These are phyloP conservation scores for Cladophialophora yegresii DNA, from an alignment of 2,329 filamentous ascomycete species.

Conservation along the genomic window DNA sequence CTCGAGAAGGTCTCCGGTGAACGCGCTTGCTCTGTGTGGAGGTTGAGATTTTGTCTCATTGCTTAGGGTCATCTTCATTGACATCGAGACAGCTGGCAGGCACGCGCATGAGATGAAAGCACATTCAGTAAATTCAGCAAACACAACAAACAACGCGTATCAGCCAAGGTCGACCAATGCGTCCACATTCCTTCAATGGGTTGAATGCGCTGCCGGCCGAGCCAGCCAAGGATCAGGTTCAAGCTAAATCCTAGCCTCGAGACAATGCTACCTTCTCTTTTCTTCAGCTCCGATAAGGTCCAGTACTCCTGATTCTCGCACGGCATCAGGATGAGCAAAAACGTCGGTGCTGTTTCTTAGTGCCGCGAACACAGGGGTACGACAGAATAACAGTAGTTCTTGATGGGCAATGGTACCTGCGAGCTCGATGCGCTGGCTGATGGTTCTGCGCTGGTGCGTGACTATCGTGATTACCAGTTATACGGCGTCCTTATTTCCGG, in stretches of 20 bases:
- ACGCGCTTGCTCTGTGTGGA: no score
- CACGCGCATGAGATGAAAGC: not conserved
- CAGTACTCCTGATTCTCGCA: not conserved
- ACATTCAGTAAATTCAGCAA: not conserved
- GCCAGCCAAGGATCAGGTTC: not conserved
- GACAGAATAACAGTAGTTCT: not conserved
- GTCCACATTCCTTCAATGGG: no score
- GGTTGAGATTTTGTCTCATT: not conserved
- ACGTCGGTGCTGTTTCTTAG: not conserved
- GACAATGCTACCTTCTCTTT: not conserved
- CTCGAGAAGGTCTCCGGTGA: not conserved
- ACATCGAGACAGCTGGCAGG: not conserved
- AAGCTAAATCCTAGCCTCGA: not conserved
- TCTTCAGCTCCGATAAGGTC: not conserved
- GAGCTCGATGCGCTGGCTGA: constrained; percentile 48
- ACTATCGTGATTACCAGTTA: constrained; percentile 49
- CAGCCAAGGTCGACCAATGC: not conserved
- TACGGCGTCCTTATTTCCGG: constrained; percentile 8
- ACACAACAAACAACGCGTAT: not conserved
- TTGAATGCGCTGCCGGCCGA: not conserved
- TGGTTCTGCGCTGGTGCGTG: constrained; percentile 50
- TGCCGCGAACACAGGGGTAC: not conserved
- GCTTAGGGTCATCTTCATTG: not conserved
- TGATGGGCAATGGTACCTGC: not conserved
- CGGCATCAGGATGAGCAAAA: not conserved